phyloP scores from a whole-genome alignment of 805 yeast genomes.

The Ogataea polymorpha region DNA sequence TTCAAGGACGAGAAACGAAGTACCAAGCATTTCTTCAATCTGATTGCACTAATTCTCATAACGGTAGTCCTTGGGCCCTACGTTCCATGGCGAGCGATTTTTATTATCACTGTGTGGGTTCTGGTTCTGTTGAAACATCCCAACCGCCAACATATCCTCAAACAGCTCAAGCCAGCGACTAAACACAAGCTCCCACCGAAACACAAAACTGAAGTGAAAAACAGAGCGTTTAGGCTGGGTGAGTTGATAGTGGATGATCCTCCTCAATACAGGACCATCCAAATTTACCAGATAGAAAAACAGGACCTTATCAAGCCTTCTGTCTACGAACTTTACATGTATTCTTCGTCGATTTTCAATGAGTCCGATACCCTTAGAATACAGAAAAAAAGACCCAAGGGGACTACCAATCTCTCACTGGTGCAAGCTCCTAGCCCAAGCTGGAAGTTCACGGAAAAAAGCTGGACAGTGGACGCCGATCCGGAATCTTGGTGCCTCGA shows the following conservation, averaged over 20 bases:
- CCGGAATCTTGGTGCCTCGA: constrained; percentile 51
- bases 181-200: constrained; percentile 21
- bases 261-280: constrained; percentile 61
- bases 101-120: constrained; percentile 59
- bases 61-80: constrained; percentile 45
- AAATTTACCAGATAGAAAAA: constrained; percentile 71
- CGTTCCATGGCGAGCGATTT: constrained; percentile 62
- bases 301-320: constrained; percentile 53
- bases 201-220: not conserved
- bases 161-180: constrained; percentile 31
- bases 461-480: constrained; percentile 64
- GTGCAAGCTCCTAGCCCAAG: constrained; percentile 60
- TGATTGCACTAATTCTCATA: constrained; percentile 37
- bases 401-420: constrained; percentile 50
- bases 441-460: constrained; percentile 65
- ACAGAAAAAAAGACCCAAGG: constrained; percentile 60
- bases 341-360: constrained; percentile 55
- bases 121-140: constrained; percentile 60
- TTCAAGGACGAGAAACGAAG: constrained; percentile 68
- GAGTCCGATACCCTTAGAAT: constrained; percentile 41
- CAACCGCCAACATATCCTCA: constrained; percentile 25
- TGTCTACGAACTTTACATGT: constrained; percentile 61
- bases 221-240: constrained; percentile 7
- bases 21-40: constrained; percentile 53
- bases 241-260: constrained; percentile 65